Percentiles rank a stretch among this genome's conserved stretches.
phyloP scores from a whole-genome alignment of 805 yeast species.

The Ogataea ramenticola region DNA sequence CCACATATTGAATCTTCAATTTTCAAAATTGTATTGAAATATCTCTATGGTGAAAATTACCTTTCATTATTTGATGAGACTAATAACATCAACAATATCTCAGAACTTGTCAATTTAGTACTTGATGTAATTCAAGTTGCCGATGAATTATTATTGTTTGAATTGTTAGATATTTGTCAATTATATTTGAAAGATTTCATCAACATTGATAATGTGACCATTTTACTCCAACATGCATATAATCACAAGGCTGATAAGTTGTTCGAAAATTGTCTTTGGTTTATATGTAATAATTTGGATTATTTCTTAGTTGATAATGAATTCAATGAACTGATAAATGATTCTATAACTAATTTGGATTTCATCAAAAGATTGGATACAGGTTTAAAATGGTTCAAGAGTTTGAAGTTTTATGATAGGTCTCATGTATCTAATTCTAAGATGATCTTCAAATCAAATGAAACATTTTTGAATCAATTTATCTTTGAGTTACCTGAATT shows the following conservation, averaged over 20 bases:
- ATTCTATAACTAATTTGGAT: slow-evolving; percentile 9
- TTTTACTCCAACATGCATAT: slow-evolving; percentile 49
- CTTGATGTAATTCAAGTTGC: slow-evolving; percentile 54
- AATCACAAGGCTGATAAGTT: slow-evolving; percentile 45
- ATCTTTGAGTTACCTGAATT: slow-evolving; percentile 26
- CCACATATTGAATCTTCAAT: slow-evolving; percentile 32
- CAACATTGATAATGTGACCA: slow-evolving; percentile 50
- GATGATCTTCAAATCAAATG: neutral
- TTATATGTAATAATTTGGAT: slow-evolving; percentile 58
- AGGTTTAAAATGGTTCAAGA: slow-evolving; percentile 29
- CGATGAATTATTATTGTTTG: slow-evolving; percentile 56
- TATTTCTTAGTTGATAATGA: slow-evolving; percentile 43
- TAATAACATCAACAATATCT: slow-evolving; percentile 12
- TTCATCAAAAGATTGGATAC: slow-evolving; percentile 19
- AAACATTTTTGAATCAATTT: slow-evolving; percentile 27
- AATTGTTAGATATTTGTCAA: slow-evolving; percentile 57
- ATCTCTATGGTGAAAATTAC: slow-evolving; percentile 50
- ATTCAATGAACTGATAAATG: slow-evolving; percentile 26
- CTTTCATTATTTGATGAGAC: slow-evolving; percentile 30
- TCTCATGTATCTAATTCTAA: neutral
- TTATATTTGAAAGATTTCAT: slow-evolving; percentile 49
- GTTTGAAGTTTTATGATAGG: slow-evolving; percentile 10
- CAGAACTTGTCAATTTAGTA: slow-evolving; percentile 43
- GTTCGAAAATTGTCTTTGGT: slow-evolving; percentile 58
- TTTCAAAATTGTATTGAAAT: slow-evolving; percentile 44